phyloP scores from a whole-genome alignment of 2,329 filamentous ascomycete species.

The Shiraia bambusicola region DNA sequence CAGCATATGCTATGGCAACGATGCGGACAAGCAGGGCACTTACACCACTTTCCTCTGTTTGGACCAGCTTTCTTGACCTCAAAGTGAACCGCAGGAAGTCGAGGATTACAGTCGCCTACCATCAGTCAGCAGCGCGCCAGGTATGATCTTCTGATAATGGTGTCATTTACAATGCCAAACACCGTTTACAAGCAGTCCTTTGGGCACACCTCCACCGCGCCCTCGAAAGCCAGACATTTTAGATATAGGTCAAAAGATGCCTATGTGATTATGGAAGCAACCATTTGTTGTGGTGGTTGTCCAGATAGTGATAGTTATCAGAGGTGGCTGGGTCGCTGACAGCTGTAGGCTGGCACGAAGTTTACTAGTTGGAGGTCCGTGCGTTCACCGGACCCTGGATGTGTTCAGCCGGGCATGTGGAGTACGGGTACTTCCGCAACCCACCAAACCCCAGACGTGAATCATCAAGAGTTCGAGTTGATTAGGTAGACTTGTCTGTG shows the following conservation, averaged over 20 bases:
- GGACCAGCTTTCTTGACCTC: constrained; percentile 59
- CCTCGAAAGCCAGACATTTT: constrained; percentile 23
- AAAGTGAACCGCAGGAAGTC: constrained; percentile 56
- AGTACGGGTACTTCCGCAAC: not conserved
- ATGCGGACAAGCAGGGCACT: not conserved
- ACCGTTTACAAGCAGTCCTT: constrained; percentile 26
- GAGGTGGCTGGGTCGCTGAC: constrained; percentile 1
- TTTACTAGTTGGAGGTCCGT: not conserved
- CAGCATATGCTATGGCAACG: constrained; percentile 1
- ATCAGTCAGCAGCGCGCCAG: constrained; percentile 10
- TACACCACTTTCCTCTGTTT: constrained; percentile 59
- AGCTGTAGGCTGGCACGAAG: too few relatives aligned
- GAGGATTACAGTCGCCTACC: constrained; percentile 56
- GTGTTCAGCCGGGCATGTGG: too few relatives aligned
- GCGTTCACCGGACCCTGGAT: too few relatives aligned
- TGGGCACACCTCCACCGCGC: constrained; percentile 11
- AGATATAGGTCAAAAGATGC: not conserved
- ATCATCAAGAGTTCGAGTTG: not conserved
- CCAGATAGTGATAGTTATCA: too few relatives aligned
- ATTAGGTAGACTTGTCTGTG: not conserved
- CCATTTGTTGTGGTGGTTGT: not conserved
- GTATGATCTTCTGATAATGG: not conserved
- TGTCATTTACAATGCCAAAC: constrained; percentile 29
- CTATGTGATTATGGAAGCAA: not conserved
- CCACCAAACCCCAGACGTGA: too few relatives aligned